A percentile compares a stretch with the other conserved stretches of the same genome.
These are phyloP conservation scores for Viola pubescens DNA, from an alignment of 441 rosid genomes.

Conservation along the genomic window DNA sequence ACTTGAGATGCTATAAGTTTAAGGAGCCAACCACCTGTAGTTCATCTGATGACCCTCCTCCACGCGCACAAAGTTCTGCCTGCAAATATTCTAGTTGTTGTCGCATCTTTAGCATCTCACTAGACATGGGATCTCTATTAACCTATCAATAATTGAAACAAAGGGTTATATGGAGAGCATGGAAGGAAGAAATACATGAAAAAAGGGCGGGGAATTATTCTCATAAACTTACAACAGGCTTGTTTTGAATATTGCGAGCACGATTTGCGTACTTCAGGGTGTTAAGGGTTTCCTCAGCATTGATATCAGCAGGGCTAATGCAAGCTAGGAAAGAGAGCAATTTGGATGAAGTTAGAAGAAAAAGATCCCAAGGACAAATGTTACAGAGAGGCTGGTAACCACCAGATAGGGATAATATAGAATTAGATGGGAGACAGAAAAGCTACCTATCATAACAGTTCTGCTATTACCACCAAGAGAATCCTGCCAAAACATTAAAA, in stretches of 20 bases:
- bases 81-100: constrained; percentile 89
- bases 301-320: constrained; percentile 97
- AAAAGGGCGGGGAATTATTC: constrained; percentile 9
- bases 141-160: constrained; percentile 36
- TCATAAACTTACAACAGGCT: constrained; percentile 77
- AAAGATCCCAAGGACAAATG: neutral
- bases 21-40: constrained; percentile 48
- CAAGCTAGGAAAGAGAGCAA: constrained; percentile 52
- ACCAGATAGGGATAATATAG: neutral
- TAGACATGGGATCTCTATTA: constrained; percentile 93
- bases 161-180: constrained; percentile 6
- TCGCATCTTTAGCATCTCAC: constrained; percentile 95
- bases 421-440: constrained; percentile 8
- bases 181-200: neutral
- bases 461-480: constrained; percentile 99
- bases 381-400: neutral
- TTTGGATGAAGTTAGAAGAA: constrained; percentile 5
- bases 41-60: constrained; percentile 77
- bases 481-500: constrained; percentile 46
- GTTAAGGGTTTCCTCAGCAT: constrained; percentile 98
- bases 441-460: constrained; percentile 94
- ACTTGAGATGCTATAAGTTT: constrained; percentile 3
- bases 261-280: constrained; percentile 96
- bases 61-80: constrained; percentile 92
- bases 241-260: constrained; percentile 93